Evolutionary conservation across 2,329 filamentous ascomycete genomes (phyloP).

Genomic region (Pyrenophora teres): DNA sequence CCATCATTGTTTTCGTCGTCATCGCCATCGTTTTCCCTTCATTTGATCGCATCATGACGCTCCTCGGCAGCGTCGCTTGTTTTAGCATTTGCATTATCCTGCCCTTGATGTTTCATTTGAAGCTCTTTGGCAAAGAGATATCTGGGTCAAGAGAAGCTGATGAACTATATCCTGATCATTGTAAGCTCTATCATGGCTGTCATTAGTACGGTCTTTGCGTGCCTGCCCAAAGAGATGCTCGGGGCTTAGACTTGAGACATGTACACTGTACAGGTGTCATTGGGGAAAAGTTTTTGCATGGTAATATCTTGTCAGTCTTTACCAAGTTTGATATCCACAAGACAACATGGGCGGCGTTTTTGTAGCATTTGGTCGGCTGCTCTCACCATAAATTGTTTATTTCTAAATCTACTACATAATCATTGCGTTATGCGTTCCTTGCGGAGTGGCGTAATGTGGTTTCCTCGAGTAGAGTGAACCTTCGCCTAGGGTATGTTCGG

Average conservation of each 20-base stretch:
- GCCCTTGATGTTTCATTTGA: constrained; percentile 85
- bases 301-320: neutral
- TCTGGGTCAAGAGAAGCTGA: constrained; percentile 62
- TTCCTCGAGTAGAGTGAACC: too few species aligned
- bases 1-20: constrained; percentile 72
- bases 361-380: constrained; percentile 9
- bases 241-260: constrained; percentile 6
- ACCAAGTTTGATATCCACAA: constrained; percentile 5
- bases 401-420: neutral
- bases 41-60: constrained; percentile 89
- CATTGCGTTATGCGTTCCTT: neutral
- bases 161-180: constrained; percentile 72
- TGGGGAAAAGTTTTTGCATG: neutral
- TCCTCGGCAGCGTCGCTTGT: constrained; percentile 87
- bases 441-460: neutral
- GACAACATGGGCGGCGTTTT: constrained; percentile 8
- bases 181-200: constrained; percentile 72
- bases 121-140: constrained; percentile 80
- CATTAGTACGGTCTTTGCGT: constrained; percentile 84
- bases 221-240: constrained; percentile 70
- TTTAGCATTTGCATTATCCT: constrained; percentile 94
- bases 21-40: constrained; percentile 76
- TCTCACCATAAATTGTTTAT: neutral
- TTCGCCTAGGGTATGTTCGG: too few species aligned
- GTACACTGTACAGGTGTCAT: neutral